Conservation (phyloP, 176 grass and related monocot genomes). For the maize (Zea mays) region DNA sequence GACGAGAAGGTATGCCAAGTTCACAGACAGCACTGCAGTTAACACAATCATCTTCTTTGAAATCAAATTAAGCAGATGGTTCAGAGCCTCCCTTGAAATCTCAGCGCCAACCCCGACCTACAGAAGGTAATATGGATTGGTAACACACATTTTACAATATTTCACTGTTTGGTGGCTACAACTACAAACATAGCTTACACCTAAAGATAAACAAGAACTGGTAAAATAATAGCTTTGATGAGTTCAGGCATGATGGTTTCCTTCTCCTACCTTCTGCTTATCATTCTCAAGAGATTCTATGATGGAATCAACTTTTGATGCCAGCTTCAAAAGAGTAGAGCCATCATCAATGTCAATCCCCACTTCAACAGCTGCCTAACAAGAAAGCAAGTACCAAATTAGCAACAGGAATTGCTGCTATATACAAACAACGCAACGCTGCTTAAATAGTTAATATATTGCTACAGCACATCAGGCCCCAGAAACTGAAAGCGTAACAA, state of each 20-base stretch:
- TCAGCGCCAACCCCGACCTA: conserved; percentile 53
- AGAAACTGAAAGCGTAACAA: conserved; percentile 4
- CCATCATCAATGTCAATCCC: conserved; percentile 54
- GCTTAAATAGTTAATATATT: conserved; percentile 15
- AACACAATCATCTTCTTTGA: conserved; percentile 36
- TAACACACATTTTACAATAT: background rate
- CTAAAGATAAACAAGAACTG: conserved; percentile 13
- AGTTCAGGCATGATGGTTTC: conserved; percentile 10
- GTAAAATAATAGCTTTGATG: conserved; percentile 17
- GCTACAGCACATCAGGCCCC: conserved; percentile 21
- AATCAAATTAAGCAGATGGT: conserved; percentile 49
- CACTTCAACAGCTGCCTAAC: conserved; percentile 54
- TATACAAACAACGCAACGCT: background rate
- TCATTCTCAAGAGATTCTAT: conserved; percentile 59
- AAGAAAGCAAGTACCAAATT: conserved; percentile 18
- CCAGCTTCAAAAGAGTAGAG: conserved; percentile 61
- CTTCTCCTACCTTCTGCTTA: conserved; percentile 52
- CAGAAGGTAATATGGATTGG: no score
- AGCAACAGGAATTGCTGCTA: background rate
- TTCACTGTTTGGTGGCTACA: background rate
- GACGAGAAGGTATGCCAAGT: conserved; percentile 8
- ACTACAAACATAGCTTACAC: conserved; percentile 16
- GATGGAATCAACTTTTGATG: conserved; percentile 60
- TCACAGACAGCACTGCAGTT: conserved; percentile 40
- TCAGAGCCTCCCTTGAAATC: conserved; percentile 50